phyloP scores from a whole-genome alignment of 1,284 basidiomycete species.

The Pisolithus thermaeus region DNA sequence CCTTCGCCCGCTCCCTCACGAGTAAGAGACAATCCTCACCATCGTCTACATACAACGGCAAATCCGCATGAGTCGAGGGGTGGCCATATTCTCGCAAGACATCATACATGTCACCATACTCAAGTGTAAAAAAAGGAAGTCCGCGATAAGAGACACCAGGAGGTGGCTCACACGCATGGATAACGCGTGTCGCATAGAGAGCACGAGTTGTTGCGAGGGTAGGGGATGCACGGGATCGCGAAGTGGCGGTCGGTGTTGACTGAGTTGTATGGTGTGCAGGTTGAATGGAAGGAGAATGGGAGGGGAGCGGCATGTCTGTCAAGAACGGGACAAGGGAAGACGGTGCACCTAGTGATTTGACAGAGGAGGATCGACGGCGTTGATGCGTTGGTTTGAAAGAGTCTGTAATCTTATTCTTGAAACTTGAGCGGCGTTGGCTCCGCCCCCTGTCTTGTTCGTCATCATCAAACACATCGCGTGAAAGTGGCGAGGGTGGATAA shows the following conservation, averaged over 20 bases:
- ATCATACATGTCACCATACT: constrained; percentile 54
- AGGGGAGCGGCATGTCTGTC: constrained; percentile 23
- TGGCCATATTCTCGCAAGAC: constrained; percentile 73
- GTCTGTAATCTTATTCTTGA: constrained; percentile 43
- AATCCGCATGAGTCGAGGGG: constrained; percentile 58
- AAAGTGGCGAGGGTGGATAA: constrained; percentile 19
- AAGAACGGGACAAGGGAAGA: constrained; percentile 25
- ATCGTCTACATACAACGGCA: constrained; percentile 72
- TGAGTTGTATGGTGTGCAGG: constrained; percentile 11
- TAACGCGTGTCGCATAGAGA: constrained; percentile 58
- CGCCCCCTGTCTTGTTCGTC: constrained; percentile 37
- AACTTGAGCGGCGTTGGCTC: constrained; percentile 38
- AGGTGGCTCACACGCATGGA: constrained; percentile 63
- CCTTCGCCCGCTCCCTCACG: constrained; percentile 31
- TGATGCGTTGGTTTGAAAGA: constrained; percentile 32
- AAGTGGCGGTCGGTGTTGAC: constrained; percentile 6
- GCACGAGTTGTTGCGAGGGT: constrained; percentile 40
- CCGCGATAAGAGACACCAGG: constrained; percentile 58
- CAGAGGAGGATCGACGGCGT: constrained; percentile 30
- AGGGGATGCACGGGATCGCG: constrained; percentile 22
- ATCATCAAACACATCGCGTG: constrained; percentile 21
- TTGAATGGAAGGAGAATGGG: constrained; percentile 19
- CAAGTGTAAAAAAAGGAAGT: constrained; percentile 66
- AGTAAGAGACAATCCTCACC: constrained; percentile 75
- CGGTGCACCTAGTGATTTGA: constrained; percentile 30